A percentile compares a stretch with the other conserved stretches of the same genome.
These are phyloP conservation scores for Mortierella claussenii DNA, from an alignment of 192 early-diverging fungal species.

Conservation along the genomic window DNA sequence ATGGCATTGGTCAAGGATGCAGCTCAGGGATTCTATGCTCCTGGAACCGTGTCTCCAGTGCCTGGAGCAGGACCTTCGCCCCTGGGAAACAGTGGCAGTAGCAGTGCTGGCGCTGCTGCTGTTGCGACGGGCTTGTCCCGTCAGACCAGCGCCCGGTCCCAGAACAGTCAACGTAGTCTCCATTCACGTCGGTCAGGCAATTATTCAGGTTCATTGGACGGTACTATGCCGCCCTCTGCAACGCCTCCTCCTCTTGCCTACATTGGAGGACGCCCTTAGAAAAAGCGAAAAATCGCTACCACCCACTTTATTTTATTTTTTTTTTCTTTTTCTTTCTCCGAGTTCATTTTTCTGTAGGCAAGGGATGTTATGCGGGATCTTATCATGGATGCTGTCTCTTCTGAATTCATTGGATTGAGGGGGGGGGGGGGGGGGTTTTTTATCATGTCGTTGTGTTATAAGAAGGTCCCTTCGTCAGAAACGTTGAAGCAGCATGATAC, in stretches of 20 bases:
- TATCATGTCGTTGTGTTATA: no score
- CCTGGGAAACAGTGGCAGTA: constrained; percentile 4
- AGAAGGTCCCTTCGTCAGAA: no score
- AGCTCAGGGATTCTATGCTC: constrained; percentile 47
- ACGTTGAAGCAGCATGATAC: no score
- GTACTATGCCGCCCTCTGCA: constrained; percentile 17
- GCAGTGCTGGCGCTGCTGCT: constrained; percentile 23
- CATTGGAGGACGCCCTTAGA: constrained; percentile 15
- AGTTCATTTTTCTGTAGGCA: no score
- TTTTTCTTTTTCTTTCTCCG: no score
- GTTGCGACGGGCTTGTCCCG: constrained; percentile 14
- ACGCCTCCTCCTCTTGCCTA: constrained; percentile 42
- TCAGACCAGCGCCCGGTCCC: constrained; percentile 29
- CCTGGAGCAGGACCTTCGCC: constrained; percentile 3
- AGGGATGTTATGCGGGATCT: no score
- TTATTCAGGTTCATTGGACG: constrained; percentile 22
- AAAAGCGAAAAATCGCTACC: no score
- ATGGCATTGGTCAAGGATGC: constrained; percentile 53
- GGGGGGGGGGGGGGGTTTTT: no score
- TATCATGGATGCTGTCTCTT: no score
- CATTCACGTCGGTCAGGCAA: constrained; percentile 33
- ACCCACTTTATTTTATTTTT: no score
- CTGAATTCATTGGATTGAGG: no score
- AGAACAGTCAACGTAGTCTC: constrained; percentile 30
- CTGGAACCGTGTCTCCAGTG: constrained; percentile 22